phyloP scores from a whole-genome alignment of 208 protist genomes.

The Crithidia fasciculata region DNA sequence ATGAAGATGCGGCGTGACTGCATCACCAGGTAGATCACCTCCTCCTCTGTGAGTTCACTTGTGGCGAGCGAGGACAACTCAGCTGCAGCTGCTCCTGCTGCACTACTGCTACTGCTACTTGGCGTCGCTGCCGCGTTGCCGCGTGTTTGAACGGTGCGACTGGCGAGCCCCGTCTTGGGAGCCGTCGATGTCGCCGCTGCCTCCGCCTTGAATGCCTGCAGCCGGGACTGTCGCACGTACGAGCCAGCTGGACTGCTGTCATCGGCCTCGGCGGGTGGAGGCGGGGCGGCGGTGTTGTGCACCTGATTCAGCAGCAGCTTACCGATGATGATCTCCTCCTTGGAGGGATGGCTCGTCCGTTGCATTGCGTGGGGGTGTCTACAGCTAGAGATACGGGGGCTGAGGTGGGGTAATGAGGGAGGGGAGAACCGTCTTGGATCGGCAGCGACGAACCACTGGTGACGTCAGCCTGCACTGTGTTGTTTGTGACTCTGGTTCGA shows the following conservation, averaged over 20 bases:
- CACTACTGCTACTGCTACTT: not conserved
- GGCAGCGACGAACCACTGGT: too few species aligned
- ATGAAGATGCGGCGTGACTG: conserved; percentile 85
- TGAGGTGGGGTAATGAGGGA: conserved; percentile 7
- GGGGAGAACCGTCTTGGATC: not conserved
- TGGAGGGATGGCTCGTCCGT: conserved; percentile 4
- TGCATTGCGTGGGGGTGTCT: not conserved
- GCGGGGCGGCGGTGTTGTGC: conserved; percentile 61
- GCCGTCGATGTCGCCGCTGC: conserved; percentile 2
- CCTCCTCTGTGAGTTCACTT: conserved; percentile 67
- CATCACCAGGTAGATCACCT: conserved; percentile 82
- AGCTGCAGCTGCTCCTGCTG: not conserved
- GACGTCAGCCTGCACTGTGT: too few species aligned
- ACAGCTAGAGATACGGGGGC: not conserved
- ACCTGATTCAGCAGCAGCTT: conserved; percentile 66
- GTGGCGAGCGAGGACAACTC: conserved; percentile 1
- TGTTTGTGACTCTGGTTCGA: too few species aligned
- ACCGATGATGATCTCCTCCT: conserved; percentile 62
- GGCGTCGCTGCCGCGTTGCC: not conserved
- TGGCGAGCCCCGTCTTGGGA: conserved; percentile 19
- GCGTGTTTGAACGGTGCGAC: conserved; percentile 20
- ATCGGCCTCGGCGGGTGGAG: conserved; percentile 5
- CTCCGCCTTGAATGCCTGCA: conserved; percentile 44
- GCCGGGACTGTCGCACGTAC: conserved; percentile 53
- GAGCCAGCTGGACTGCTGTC: conserved; percentile 28